Evolutionary conservation across 2,329 filamentous ascomycete species (phyloP), one percentile per base, ranked within the genome.

Genomic region (Epichloe coenophiala): DNA sequence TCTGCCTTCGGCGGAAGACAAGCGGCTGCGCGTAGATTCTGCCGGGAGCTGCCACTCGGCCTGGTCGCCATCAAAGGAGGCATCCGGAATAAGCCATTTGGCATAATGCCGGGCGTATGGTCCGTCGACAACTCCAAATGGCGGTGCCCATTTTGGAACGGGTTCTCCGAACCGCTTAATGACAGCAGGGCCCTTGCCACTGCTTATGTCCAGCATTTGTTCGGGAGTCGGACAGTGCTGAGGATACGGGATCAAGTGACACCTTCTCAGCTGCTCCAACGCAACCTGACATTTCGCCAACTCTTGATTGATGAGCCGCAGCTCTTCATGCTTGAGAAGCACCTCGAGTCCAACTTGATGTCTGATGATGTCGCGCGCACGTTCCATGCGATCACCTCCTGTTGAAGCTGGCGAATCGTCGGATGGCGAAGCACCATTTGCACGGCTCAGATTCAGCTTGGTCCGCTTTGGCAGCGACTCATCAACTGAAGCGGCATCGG

Each of bases 51-150:
- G 67, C 60, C 68, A 66, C 57, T 76, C 71, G 43, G 71, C 71
- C 53, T 75, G 68, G 38, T 75, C 63, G 52, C 84, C 86, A 65
- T 96, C 91, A 66, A 97, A 97, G 46, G 80, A 80, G 51, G 86
- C 78, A 67, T 96, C 89, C 48, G 86, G 87, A 53, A 97, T 83
- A 58, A 98, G 80, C 93, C 93, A 98, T 73, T 87, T 88, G 63
- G 88, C 83, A 68, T 96, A 96, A 70, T 97, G 93, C 58, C 89
- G 83, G 54, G 89, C 84, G 68, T 97, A 97, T 2, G 93, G 90
- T 11, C 93, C 93, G 60, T 96, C 88, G 15, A 83, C 81, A 51
- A 96, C 88, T 57, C 91, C 91, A 73, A 90, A 95, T 3, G 93
- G 86, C 43, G 93, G 80, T 38, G 90, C 87, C 74, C 86, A 88